A percentile compares a stretch with the other conserved stretches of the same genome.
These are phyloP conservation scores for Rhodocollybia butyracea DNA, from an alignment of 768 basidiomycete species.

Conservation along the genomic window DNA sequence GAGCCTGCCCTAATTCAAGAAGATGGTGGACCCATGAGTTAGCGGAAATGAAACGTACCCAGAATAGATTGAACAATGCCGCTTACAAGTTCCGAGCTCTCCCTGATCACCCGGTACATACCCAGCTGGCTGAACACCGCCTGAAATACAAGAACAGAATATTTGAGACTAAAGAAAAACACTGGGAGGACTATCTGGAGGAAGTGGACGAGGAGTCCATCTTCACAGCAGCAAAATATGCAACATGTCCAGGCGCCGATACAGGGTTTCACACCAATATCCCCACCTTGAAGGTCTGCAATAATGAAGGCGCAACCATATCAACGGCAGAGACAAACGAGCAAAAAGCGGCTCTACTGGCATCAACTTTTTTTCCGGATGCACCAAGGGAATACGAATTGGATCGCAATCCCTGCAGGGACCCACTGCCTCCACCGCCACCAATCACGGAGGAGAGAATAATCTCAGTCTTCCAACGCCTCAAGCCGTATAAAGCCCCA, in stretches of 20 bases:
- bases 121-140: neutral
- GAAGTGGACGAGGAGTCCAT: slow-evolving; percentile 8
- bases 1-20: neutral
- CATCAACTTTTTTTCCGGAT: neutral
- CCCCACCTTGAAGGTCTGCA: neutral
- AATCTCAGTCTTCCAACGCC: slow-evolving; percentile 14
- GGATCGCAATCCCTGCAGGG: slow-evolving; percentile 12
- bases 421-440: neutral
- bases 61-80: neutral
- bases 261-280: neutral
- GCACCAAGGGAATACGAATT: neutral
- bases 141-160: neutral
- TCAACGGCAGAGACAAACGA: neutral
- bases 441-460: neutral
- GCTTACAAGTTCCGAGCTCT: neutral
- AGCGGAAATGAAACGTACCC: neutral
- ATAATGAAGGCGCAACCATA: neutral
- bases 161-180: slow-evolving; percentile 15
- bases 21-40: neutral
- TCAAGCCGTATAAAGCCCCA: slow-evolving; percentile 18
- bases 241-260: neutral
- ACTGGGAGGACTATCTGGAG: slow-evolving; percentile 22
- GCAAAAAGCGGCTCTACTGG: neutral
- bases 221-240: slow-evolving; percentile 12
- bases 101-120: neutral